phyloP scores from a whole-genome alignment of 2,329 filamentous ascomycete genomes.

The Fusarium pseudograminearum region DNA sequence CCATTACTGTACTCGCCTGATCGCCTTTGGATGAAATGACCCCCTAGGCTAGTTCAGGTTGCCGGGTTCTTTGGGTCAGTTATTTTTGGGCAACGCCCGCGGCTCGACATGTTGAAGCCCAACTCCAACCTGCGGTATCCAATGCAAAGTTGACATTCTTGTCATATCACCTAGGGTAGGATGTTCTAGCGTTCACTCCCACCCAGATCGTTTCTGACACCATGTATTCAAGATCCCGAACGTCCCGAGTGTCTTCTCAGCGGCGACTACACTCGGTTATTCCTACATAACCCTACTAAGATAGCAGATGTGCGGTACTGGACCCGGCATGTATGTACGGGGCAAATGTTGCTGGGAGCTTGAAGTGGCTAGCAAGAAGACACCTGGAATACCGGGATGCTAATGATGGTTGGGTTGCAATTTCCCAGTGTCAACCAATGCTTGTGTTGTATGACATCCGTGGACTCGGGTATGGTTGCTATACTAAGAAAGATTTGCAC shows the following conservation, averaged over 20 bases:
- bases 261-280: not conserved
- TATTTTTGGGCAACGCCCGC: not conserved
- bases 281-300: not conserved
- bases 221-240: not conserved
- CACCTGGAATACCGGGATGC: not conserved
- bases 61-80: not conserved
- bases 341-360: not conserved
- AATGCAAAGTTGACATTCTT: not conserved
- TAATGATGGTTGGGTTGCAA: not conserved
- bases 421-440: slow-evolving; percentile 5
- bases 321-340: not conserved
- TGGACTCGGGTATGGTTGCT: slow-evolving; percentile 10
- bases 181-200: not conserved
- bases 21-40: not conserved
- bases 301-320: not conserved
- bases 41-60: not conserved
- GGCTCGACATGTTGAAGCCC: not conserved
- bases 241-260: not conserved
- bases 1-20: not conserved
- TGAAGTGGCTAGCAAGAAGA: not conserved
- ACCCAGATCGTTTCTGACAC: not conserved
- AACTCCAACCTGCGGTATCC: not conserved
- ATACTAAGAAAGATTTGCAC: slow-evolving; percentile 16
- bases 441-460: slow-evolving; percentile 14
- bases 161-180: not conserved